Conservation (phyloP, 2,329 filamentous ascomycete genomes). For the Delphinella strobiligena region DNA sequence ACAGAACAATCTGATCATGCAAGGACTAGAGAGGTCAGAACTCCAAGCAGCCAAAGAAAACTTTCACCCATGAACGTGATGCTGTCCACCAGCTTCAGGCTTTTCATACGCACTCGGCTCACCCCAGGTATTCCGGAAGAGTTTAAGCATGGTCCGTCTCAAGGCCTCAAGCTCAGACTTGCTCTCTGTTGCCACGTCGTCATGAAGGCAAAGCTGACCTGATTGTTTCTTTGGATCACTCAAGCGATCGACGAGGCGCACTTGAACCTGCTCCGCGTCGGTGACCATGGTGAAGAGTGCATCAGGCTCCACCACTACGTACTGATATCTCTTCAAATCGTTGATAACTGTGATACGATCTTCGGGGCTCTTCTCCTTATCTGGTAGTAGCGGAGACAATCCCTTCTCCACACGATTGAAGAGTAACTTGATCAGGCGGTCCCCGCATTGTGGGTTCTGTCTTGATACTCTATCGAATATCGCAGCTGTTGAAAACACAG, state of each 20-base stretch:
- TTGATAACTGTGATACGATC: constrained; percentile 25
- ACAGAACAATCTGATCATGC: too few relatives aligned
- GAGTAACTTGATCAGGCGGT: constrained; percentile 30
- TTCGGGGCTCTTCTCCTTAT: constrained; percentile 17
- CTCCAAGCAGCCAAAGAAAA: too few relatives aligned
- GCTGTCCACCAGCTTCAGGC: too few relatives aligned
- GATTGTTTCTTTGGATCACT: constrained; percentile 22
- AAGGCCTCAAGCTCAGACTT: constrained; percentile 22
- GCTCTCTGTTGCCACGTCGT: constrained; percentile 30
- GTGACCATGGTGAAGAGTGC: constrained; percentile 32
- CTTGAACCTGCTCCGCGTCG: constrained; percentile 31
- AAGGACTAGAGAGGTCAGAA: too few relatives aligned
- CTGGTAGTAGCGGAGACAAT: constrained; percentile 26
- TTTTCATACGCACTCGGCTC: constrained; percentile 16
- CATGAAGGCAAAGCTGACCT: constrained; percentile 31
- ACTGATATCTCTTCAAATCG: constrained; percentile 30
- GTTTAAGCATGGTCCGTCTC: constrained; percentile 21
- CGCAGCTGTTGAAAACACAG: constrained; percentile 27
- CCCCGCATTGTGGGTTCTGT: constrained; percentile 28
- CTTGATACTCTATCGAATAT: constrained; percentile 28
- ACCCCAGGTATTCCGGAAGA: constrained; percentile 24
- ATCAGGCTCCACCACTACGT: constrained; percentile 29
- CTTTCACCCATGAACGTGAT: too few relatives aligned
- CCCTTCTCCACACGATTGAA: constrained; percentile 25
- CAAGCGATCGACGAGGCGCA: constrained; percentile 24